Conservation (phyloP, 2,329 filamentous ascomycete species). For the Karstenula rhodostoma region DNA sequence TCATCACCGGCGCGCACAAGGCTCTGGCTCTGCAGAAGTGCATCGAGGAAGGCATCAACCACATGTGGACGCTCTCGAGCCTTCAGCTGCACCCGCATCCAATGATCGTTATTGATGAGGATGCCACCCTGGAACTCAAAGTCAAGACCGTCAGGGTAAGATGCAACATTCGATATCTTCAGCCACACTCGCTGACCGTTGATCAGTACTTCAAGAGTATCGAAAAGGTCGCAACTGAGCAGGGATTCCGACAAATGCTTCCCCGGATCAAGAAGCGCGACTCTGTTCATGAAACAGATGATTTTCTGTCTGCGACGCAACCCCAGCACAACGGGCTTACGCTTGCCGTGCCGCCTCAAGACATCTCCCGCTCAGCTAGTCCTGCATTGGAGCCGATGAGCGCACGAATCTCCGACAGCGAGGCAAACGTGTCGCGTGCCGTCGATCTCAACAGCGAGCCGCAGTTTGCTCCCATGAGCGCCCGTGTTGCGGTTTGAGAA, state of each 20-base stretch:
- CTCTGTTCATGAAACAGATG: slow-evolving; percentile 40
- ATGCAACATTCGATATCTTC: not conserved
- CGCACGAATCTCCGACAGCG: slow-evolving; percentile 39
- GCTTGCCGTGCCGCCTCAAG: slow-evolving; percentile 40
- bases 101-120: slow-evolving; percentile 84
- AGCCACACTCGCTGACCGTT: slow-evolving; percentile 18
- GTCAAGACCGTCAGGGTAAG: slow-evolving; percentile 53
- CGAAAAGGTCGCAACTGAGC: slow-evolving; percentile 55
- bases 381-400: slow-evolving; percentile 47
- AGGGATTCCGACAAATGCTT: slow-evolving; percentile 56
- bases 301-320: slow-evolving; percentile 7
- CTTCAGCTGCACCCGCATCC: slow-evolving; percentile 83
- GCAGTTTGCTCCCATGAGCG: slow-evolving; percentile 42
- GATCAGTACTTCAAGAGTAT: slow-evolving; percentile 59
- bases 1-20: slow-evolving; percentile 84
- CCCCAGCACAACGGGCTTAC: slow-evolving; percentile 33
- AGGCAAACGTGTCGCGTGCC: slow-evolving; percentile 30
- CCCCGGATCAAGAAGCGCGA: slow-evolving; percentile 45
- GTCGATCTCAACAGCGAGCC: slow-evolving; percentile 33
- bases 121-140: slow-evolving; percentile 62
- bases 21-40: slow-evolving; percentile 80
- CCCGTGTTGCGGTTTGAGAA: slow-evolving; percentile 32
- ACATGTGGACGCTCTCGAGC: slow-evolving; percentile 89
- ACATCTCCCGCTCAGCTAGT: slow-evolving; percentile 43
- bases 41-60: slow-evolving; percentile 82